These are phyloP conservation scores for Cercospora beticola DNA, from an alignment of 2,329 filamentous ascomycete species.

Conservation along the genomic window DNA sequence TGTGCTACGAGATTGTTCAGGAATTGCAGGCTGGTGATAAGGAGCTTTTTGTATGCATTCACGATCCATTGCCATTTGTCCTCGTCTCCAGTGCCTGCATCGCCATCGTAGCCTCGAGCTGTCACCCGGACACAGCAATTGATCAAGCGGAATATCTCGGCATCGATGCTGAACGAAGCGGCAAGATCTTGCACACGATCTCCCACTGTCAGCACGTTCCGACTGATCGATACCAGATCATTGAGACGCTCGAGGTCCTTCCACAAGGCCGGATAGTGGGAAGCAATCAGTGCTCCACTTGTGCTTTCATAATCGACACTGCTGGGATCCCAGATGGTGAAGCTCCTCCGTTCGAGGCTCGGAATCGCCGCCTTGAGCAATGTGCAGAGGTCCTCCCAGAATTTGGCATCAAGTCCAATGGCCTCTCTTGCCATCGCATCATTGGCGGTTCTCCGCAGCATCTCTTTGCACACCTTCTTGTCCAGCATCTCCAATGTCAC, in stretches of 20 bases:
- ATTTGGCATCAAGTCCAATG: constrained; percentile 56
- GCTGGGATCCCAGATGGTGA: constrained; percentile 59
- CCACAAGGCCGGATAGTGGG: constrained; percentile 58
- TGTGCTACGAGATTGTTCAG: constrained; percentile 65
- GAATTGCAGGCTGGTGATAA: constrained; percentile 66
- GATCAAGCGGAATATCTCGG: constrained; percentile 60
- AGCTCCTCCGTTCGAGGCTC: constrained; percentile 61
- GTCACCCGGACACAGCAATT: constrained; percentile 65
- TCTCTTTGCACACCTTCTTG: constrained; percentile 56
- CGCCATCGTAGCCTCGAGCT: constrained; percentile 63
- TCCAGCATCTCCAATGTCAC: constrained; percentile 59
- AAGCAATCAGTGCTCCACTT: constrained; percentile 61
- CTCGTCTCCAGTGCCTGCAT: constrained; percentile 61
- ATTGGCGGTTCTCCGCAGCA: constrained; percentile 58
- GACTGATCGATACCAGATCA: constrained; percentile 60
- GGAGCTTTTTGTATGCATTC: constrained; percentile 63
- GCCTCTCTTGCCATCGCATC: constrained; percentile 55
- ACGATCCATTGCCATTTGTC: constrained; percentile 66
- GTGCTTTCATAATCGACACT: constrained; percentile 58
- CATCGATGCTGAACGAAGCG: constrained; percentile 59
- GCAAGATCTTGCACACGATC: constrained; percentile 63
- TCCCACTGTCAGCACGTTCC: constrained; percentile 62
- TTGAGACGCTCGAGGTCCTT: constrained; percentile 64
- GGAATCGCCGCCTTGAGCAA: constrained; percentile 61
- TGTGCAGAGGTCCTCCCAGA: constrained; percentile 61